Conservation (phyloP, 2,329 filamentous ascomycete genomes). For the Alternaria dauci region DNA sequence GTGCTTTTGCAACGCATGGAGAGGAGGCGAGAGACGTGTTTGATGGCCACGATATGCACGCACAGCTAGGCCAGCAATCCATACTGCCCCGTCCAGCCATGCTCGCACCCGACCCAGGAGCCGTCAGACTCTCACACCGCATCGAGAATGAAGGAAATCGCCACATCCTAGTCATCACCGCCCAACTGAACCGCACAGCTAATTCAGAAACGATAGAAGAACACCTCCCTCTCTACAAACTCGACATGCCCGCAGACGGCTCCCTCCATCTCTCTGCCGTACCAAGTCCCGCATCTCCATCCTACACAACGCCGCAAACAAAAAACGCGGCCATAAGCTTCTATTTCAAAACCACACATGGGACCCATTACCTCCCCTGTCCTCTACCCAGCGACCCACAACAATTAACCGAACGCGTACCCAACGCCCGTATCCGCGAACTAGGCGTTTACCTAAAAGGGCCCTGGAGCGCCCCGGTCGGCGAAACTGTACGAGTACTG, state of each 20-base stretch:
- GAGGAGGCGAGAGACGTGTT: slow-evolving; percentile 25
- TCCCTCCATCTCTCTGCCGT: slow-evolving; percentile 24
- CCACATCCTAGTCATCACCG: slow-evolving; percentile 31
- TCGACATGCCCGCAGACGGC: slow-evolving; percentile 45
- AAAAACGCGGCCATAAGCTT: slow-evolving; percentile 8
- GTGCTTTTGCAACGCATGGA: slow-evolving; percentile 39
- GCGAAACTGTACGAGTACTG: slow-evolving; percentile 5
- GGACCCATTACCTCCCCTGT: slow-evolving; percentile 7
- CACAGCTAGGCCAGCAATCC: slow-evolving; percentile 47
- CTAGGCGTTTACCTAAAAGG: slow-evolving; percentile 33
- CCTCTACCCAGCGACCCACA: neutral
- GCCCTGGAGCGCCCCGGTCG: neutral
- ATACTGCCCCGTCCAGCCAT: slow-evolving; percentile 35
- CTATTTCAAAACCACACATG: slow-evolving; percentile 27
- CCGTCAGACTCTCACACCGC: slow-evolving; percentile 18
- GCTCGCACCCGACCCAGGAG: neutral
- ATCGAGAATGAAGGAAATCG: slow-evolving; percentile 18
- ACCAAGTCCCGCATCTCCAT: neutral
- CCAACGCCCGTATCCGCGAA: slow-evolving; percentile 27
- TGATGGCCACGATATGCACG: slow-evolving; percentile 27
- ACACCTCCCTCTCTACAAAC: slow-evolving; percentile 41
- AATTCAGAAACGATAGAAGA: slow-evolving; percentile 3
- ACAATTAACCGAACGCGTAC: neutral
- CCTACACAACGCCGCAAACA: slow-evolving; percentile 2
- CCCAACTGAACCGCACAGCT: neutral